Conservation (phyloP, 129 eudicot species). For the Chrysanthemum seticuspe region DNA sequence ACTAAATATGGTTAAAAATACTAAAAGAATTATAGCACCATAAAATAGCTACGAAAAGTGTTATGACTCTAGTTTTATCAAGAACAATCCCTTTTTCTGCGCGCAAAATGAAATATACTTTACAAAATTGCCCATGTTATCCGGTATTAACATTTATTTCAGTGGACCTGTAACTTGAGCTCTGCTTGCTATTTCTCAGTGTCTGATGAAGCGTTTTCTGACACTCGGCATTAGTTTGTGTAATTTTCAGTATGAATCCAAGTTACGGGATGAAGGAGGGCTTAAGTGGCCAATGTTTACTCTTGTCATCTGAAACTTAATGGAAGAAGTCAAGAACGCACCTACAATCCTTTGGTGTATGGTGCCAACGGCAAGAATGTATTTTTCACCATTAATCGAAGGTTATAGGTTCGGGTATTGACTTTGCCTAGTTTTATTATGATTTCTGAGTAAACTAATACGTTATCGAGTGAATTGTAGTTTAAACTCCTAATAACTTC, state of each 20-base stretch:
- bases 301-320: slow-evolving; percentile 26
- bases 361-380: slow-evolving; percentile 36
- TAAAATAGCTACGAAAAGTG: too few relatives aligned
- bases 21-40: too few relatives aligned
- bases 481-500: slow-evolving; percentile 24
- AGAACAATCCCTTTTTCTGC: too few relatives aligned
- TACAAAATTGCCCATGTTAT: too few relatives aligned
- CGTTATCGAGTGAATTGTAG: slow-evolving; percentile 32
- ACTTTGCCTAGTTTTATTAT: slow-evolving; percentile 47
- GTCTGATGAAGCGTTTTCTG: not conserved
- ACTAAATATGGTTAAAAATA: too few relatives aligned
- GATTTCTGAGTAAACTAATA: slow-evolving; percentile 53
- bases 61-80: too few relatives aligned
- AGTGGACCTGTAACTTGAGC: too few relatives aligned
- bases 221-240: slow-evolving; percentile 9
- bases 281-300: slow-evolving; percentile 45
- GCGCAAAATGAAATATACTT: too few relatives aligned
- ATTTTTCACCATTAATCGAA: slow-evolving; percentile 39
- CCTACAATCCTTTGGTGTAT: slow-evolving; percentile 64
- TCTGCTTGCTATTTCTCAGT: too few relatives aligned
- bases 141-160: too few relatives aligned
- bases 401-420: slow-evolving; percentile 99
- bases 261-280: slow-evolving; percentile 26
- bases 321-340: slow-evolving; percentile 99
- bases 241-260: slow-evolving; percentile 33